Base-by-base conservation (phyloP, 371 early-diverging fungal genomes). In the Nematocida major region DNA sequence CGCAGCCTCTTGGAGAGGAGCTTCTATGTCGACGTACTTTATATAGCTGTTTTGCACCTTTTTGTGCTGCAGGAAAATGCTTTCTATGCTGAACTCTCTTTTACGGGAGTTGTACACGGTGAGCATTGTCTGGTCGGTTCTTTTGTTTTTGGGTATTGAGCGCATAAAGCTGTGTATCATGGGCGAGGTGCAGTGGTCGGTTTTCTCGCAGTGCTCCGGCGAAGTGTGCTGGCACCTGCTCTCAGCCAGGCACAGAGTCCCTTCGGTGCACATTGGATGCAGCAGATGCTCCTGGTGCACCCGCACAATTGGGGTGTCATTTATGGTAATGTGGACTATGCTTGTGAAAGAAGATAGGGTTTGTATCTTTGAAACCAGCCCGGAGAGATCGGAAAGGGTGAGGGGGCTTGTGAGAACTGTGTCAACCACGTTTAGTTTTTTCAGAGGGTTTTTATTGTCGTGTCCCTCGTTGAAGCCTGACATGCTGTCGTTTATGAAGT, bases 231-330 rank as follows among this genome's bases (percentile, higher is more conserved):
- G 30, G 36, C 57, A 57, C 34, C 38, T 57, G 34, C 22, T 57
- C 11, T 36, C 57, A 15, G 26, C 7, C 15, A 57, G 38, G 36
- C 57, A 57, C 11, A 57, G 22, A 36, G 57, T 36, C 15, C 57
- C 57, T 28, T 57, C 57, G 13, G 28, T 57, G 57, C 57, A 57
- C 57, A 57, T 57, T 0, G 57, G 57, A 34, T 57, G 57, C 1
- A 57, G 57, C 7, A 57, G 57, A 34, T 57, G 36, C 57, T 57
- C 57, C 1, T 36, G 30, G 3, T 26, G 30, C 26, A 57, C 57
- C 28, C 57, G 57, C 30, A 57, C 18, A 34, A 57, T 57, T 11
- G 57, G 57, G 5, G 34, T 57, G 57, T 57, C 57, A 36, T 34
- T 57, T 30, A 57, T 36, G 28, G 57, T 15, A 36, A 57, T 57